A percentile compares a stretch with the other conserved stretches of the same genome.
phyloP scores from a whole-genome alignment of 768 basidiomycete species.

The Fomitopsis pulvina region DNA sequence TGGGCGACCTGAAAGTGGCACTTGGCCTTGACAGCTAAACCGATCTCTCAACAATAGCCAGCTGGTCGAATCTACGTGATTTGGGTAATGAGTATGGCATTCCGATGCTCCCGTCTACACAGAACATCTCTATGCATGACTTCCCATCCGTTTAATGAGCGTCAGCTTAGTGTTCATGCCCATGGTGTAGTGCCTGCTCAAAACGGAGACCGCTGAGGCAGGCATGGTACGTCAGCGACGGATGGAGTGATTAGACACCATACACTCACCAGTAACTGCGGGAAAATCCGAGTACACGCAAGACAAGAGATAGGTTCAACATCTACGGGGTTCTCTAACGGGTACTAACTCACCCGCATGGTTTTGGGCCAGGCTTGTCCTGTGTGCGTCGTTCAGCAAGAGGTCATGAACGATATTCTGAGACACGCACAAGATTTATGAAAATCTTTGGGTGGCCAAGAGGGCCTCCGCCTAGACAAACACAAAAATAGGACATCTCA shows the following conservation, averaged over 20 bases:
- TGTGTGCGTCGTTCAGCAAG: slow-evolving; percentile 22
- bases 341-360: slow-evolving; percentile 75
- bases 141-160: not conserved
- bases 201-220: slow-evolving; percentile 74
- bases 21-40: too few species aligned
- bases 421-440: slow-evolving; percentile 77
- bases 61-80: too few species aligned
- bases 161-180: slow-evolving; percentile 31
- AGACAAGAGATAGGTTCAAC: slow-evolving; percentile 5
- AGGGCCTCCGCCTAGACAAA: slow-evolving; percentile 73
- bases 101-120: not conserved
- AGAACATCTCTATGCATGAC: not conserved
- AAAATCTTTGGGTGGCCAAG: slow-evolving; percentile 96
- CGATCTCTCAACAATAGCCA: too few species aligned
- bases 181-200: slow-evolving; percentile 76
- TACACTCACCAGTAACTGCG: slow-evolving; percentile 32
- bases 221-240: not conserved
- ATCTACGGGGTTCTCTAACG: slow-evolving; percentile 6
- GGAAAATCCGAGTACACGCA: slow-evolving; percentile 6
- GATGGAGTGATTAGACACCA: not conserved
- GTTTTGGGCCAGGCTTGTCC: slow-evolving; percentile 83
- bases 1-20: too few species aligned
- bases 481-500: not conserved
- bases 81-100: too few species aligned
- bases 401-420: not conserved